Base-by-base conservation (phyloP, 768 basidiomycete species). In the Amanita rubescens region DNA sequence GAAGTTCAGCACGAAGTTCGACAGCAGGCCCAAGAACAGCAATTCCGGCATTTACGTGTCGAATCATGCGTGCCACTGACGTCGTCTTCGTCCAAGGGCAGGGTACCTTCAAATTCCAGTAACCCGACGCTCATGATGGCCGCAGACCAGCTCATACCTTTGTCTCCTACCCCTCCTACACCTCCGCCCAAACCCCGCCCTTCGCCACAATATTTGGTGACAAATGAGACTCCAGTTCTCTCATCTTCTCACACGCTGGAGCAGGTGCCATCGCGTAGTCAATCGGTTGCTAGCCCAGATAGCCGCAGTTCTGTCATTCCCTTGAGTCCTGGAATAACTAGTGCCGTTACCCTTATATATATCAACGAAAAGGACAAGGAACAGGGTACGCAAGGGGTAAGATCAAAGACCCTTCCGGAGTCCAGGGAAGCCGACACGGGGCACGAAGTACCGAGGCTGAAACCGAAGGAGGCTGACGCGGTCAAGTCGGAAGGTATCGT, bases 281-380 rank as follows among this genome's bases (percentile, higher is more conserved):
- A 45, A n/a, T 42, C 63, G 38, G n/a, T n/a, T n/a, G n/a, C n/a
- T n/a, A n/a, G n/a, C n/a, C n/a, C n/a, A n/a, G 71, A 74, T 50
- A 72, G 74, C 57, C 71, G 77, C 50, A 65, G 62, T 15, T 82
- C 83, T 12, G 69, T 82, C 49, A 76, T 84, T 38, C 73, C 80
- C 27, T 67, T 80, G 38, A 81, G 77, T 62, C 77, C 82, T 1
- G 79, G 72, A 2, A 77, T 85, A 33, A 75, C 75, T 3, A 78
- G 80, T 24, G 80, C 85, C 15, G 69, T 85, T 43, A 75, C 75
- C 46, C 82, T 73, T 60, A 78, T 84, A 58, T 66, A 70, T 41
- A 71, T 61, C 57, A 67, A 64, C 20, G 54, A 52, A 15, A 42
- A 47, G 55, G 15, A 25, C 43, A 54, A 55, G 42, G 53, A 38